Percentiles rank a stretch among this genome's conserved stretches.
These are phyloP conservation scores for Ascochyta clinopodiicola DNA, from an alignment of 2,329 filamentous ascomycete species.

Conservation along the genomic window DNA sequence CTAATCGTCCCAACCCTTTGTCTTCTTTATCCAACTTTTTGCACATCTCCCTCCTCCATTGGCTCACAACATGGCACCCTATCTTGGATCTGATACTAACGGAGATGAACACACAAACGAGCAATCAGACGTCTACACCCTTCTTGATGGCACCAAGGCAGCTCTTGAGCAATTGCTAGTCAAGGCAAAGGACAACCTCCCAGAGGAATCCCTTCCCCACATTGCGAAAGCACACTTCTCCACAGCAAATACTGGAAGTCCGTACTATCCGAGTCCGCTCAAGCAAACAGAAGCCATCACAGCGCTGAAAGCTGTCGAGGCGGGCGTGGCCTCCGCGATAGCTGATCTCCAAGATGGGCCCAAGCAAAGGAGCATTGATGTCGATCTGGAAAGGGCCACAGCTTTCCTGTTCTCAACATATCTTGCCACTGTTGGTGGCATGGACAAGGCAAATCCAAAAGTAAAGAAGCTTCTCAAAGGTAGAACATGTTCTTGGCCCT, in stretches of 20 bases:
- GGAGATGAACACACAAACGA: conserved; percentile 18
- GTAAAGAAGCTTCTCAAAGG: conserved; percentile 57
- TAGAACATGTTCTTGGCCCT: conserved; percentile 17
- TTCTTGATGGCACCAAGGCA: conserved; percentile 43
- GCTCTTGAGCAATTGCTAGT: conserved; percentile 43
- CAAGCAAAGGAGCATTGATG: conserved; percentile 52
- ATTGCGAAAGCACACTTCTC: conserved; percentile 42
- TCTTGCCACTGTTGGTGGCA: conserved; percentile 61
- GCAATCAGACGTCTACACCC: conserved; percentile 27
- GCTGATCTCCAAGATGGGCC: conserved; percentile 61
- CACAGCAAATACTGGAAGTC: conserved; percentile 47
- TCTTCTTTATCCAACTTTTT: not conserved
- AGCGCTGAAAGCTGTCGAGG: conserved; percentile 67
- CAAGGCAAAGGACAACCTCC: conserved; percentile 44
- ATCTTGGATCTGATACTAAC: conserved; percentile 27
- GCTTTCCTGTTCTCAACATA: conserved; percentile 66
- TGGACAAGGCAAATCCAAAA: conserved; percentile 51
- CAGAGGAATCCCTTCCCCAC: conserved; percentile 39
- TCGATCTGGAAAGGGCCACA: conserved; percentile 62
- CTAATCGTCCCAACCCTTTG: not conserved
- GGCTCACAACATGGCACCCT: conserved; percentile 34
- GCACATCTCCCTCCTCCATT: not conserved
- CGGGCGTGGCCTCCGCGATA: conserved; percentile 65
- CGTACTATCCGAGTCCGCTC: conserved; percentile 54
- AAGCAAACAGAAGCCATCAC: conserved; percentile 61